Base-by-base conservation (phyloP, 2,329 filamentous ascomycete species). In the Monascus ruber region DNA sequence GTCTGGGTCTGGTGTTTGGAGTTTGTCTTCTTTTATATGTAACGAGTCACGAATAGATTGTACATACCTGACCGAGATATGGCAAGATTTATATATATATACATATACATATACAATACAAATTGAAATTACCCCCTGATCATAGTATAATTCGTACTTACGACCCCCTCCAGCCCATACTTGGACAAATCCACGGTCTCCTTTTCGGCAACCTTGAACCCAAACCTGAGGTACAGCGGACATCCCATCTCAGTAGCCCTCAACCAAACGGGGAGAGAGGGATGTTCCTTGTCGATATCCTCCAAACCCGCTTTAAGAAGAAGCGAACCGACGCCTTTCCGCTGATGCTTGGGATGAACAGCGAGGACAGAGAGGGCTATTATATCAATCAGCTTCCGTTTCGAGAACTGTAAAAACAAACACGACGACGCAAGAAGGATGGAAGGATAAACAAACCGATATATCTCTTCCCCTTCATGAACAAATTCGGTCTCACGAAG, bases 181-280 rank as follows among this genome's bases (percentile, higher is more conserved):
- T 34, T 33, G 9, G 8, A 35, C 3, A 42, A n/a, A 26, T 44
- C 35, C n/a, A 46, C 27, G 1, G 10, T 6, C 8, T 34, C 26
- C n/a, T 34, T 25, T n/a, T 37, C 35, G 3, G 38, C 26, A 9
- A 10, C 34, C 36, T 46, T 34, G 26, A 44, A 52, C 2, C 49
- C 50, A 35, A 42, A 53, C 36, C 55, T 54, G 31, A 57, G 54
- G 41, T 65, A 65, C 8, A 65, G 42, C 26, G 50, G 48, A 39
- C 54, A 59, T 2, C 62, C 62, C 49, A 59, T 58, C 2, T 42
- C 38, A 11, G 56, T 59, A 2, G 60, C 55, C 41, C 64, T 62
- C 45, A 64, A 50, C 57, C 58, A 65, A 32, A 58, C 55, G 33
- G 62, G 57, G 24, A 63, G 42, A 31, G 17, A 17, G 17, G 17